These are phyloP conservation scores for Boletellus sp. DNA, from an alignment of 768 basidiomycete genomes.

Conservation along the genomic window DNA sequence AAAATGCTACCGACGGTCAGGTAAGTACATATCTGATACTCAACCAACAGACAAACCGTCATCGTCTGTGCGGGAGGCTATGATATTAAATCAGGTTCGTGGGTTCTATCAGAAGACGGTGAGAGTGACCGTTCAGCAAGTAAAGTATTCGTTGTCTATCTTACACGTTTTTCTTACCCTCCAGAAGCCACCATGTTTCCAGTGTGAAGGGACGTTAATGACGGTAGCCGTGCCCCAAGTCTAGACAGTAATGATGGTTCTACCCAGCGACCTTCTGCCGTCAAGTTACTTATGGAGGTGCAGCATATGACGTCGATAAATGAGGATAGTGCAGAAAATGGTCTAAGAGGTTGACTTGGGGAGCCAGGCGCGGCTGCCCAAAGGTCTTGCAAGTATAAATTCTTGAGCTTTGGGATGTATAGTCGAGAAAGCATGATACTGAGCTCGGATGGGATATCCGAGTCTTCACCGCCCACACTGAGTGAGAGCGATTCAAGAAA, in stretches of 20 bases:
- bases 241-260: slow-evolving; percentile 11
- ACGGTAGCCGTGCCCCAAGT: slow-evolving; percentile 13
- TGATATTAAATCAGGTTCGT: slow-evolving; percentile 1
- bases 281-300: slow-evolving; percentile 11
- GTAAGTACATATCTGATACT: slow-evolving; percentile 1
- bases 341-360: slow-evolving; percentile 2
- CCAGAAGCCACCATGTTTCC: slow-evolving; percentile 1
- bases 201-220: slow-evolving; percentile 13
- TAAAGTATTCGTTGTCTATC: slow-evolving; percentile 1
- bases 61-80: not conserved
- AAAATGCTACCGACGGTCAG: not conserved
- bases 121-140: slow-evolving; percentile 3
- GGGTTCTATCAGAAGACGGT: not conserved
- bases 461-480: slow-evolving; percentile 49
- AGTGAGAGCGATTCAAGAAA: slow-evolving; percentile 47
- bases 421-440: slow-evolving; percentile 49
- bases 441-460: slow-evolving; percentile 64
- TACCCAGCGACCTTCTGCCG: slow-evolving; percentile 28
- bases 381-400: slow-evolving; percentile 45
- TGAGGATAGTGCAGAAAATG: slow-evolving; percentile 41
- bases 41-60: slow-evolving; percentile 7
- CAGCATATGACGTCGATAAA: slow-evolving; percentile 7
- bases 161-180: slow-evolving; percentile 10
- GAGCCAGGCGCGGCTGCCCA: slow-evolving; percentile 8
- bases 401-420: slow-evolving; percentile 44